A percentile compares a stretch with the other conserved stretches of the same genome.
Conservation (phyloP, 192 early-diverging fungal species). For the Backusella westeae region DNA sequence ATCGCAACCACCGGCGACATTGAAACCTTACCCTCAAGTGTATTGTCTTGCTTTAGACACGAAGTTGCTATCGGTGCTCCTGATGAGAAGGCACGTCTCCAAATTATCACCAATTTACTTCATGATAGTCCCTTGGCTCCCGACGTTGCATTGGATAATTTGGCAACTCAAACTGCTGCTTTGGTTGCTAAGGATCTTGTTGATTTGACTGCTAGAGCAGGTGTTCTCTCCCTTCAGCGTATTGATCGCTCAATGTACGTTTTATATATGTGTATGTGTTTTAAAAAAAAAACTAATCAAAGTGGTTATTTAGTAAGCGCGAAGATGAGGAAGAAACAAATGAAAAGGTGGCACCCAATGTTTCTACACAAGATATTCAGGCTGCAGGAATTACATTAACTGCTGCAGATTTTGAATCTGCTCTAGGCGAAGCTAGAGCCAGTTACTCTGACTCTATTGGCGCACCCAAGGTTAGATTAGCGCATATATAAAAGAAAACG, state of each 20-base stretch:
- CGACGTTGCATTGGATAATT: slow-evolving; percentile 68
- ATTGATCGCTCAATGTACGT: slow-evolving; percentile 47
- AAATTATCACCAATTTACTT: slow-evolving; percentile 64
- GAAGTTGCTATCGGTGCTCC: slow-evolving; percentile 70
- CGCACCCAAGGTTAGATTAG: slow-evolving; percentile 71
- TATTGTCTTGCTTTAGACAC: slow-evolving; percentile 79
- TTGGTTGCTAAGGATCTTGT: slow-evolving; percentile 85
- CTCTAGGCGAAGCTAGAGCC: slow-evolving; percentile 74
- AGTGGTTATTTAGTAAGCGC: not conserved
- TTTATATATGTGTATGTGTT: not conserved
- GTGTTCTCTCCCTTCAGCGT: slow-evolving; percentile 59
- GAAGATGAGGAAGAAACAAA: not conserved
- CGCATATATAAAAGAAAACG: not conserved
- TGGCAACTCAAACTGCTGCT: slow-evolving; percentile 92
- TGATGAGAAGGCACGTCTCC: slow-evolving; percentile 61
- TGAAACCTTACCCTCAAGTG: slow-evolving; percentile 75
- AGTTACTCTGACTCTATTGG: slow-evolving; percentile 91
- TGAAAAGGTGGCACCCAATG: not conserved
- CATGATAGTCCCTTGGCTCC: slow-evolving; percentile 57
- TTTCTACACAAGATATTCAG: slow-evolving; percentile 55
- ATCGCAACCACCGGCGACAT: slow-evolving; percentile 75
- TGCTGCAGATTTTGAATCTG: slow-evolving; percentile 75
- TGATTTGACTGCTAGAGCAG: slow-evolving; percentile 72
- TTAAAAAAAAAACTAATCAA: not conserved
- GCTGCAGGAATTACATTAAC: slow-evolving; percentile 75